A percentile compares a stretch with the other conserved stretches of the same genome.
These are phyloP conservation scores for Akanthomyces lecanii DNA, from an alignment of 2,329 filamentous ascomycete species.

Conservation along the genomic window DNA sequence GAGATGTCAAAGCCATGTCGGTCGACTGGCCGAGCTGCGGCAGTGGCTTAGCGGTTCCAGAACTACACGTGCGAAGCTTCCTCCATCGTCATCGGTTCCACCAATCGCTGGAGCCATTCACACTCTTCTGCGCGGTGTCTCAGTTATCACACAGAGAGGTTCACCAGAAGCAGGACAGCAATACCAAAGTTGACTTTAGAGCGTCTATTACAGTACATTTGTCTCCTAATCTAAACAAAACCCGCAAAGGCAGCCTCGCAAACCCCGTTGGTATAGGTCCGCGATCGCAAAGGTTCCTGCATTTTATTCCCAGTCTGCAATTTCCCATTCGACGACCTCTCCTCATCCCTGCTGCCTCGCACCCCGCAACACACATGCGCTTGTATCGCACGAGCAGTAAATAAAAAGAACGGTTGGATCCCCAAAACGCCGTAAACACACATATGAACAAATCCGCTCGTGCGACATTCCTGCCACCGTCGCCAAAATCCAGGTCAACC, in stretches of 20 bases:
- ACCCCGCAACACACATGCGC: background rate
- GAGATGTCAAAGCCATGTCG: background rate
- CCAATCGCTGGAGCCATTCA: background rate
- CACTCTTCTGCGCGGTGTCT: background rate
- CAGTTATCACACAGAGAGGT: background rate
- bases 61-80: slow-evolving; percentile 6
- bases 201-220: slow-evolving; percentile 42
- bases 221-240: slow-evolving; percentile 31
- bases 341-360: background rate
- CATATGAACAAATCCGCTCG: slow-evolving; percentile 21
- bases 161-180: background rate
- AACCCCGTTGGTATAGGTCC: slow-evolving; percentile 4
- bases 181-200: background rate
- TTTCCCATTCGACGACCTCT: background rate
- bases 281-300: slow-evolving; percentile 6
- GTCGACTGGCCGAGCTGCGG: no score
- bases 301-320: slow-evolving; percentile 3
- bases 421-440: slow-evolving; percentile 23
- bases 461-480: background rate
- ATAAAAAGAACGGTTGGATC: slow-evolving; percentile 4
- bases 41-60: slow-evolving; percentile 2
- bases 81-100: slow-evolving; percentile 14
- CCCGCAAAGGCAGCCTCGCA: slow-evolving; percentile 5
- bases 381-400: background rate
- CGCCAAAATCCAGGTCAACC: slow-evolving; percentile 12